Evolutionary conservation across 2,329 filamentous ascomycete species (phyloP), one percentile per base, ranked within the genome.

Genomic region (Sphaerostilbella broomeana): DNA sequence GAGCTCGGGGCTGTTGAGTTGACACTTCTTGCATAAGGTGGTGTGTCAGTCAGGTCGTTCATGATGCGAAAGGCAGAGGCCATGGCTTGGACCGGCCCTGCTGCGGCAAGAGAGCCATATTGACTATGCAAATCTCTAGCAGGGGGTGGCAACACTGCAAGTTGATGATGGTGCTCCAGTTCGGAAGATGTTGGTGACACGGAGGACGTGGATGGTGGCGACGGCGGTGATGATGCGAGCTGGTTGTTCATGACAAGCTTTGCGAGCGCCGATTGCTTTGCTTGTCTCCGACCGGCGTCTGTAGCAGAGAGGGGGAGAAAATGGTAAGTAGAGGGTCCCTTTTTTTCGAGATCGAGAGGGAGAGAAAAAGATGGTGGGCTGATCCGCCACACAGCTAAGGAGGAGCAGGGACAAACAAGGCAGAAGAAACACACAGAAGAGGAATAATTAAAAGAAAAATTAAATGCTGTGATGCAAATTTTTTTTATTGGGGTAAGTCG

Each of bases 1-100:
- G 75, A 79, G 22, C 62, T 71, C 26, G 75, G 73, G 11, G 75
- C 74, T 26, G 75, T 79, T 6, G 75, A 79, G 12, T 69, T 68
- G 42, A 75, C 66, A 54, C 75, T 79, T 46, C 71, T 68, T 39
- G 72, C 67, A 49, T 74, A 71, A 15, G 73, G 70, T 30, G 74
- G 75, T 49, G 75, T 73, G 38, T 73, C 72, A 37, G 67, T 66
- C 48, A 65, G 52, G 44, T 68, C 62, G 47, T 67, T 64, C 47
- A 70, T 59, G 45, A 58, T 62, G 45, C 60, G 61, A 33, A 69
- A 45, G 19, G 66, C 65, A 34, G 59, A 60, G 36, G 65, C 60
- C 51, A 70, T 59, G 45, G 62, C 62, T 15, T 61, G 55, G n/a
- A n/a, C n/a, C 37, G 56, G 46, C 35, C 51, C 53, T 28, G 53